Evolutionary conservation across 129 eudicot genomes (phyloP), one percentile per base, ranked within the genome.

Genomic region (Smallanthus sonchifolius): DNA sequence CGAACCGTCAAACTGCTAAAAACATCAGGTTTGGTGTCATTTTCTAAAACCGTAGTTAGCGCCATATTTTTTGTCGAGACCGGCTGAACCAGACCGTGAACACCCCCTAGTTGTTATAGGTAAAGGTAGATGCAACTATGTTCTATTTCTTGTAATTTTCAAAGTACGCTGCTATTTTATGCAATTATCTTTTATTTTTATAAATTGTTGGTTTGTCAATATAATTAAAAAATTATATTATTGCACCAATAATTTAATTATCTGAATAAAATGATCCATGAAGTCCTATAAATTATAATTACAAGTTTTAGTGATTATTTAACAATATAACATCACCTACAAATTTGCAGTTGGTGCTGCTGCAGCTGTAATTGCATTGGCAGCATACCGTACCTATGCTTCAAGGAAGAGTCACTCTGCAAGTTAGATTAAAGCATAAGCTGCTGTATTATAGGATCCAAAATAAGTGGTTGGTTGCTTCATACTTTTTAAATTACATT

Each of bases 301-400:
- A 24, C 42, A 14, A 64, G 48, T 4, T 67, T 67, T 44, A 37
- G 32, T 44, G 6, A 5, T 9, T 62, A 52, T 62, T 2, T 75
- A 30, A 28, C 30, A 4, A 10, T 16, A 28, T n/a, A 19, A 38
- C 16, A 39, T 75, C 54, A 43, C 19, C 60, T 2, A 30, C 17
- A 37, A 68, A 51, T 74, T 79, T 87, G 85, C 96, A 92, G 97
- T 92, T 55, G 92, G 91, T 63, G 87, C 93, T 65, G 97, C 96
- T 75, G 86, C 86, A 17, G 81, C 92, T 4, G 88, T 89, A 40
- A 77, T 92, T 72, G 93, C 86, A 51, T 75, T 92, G 81, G 93
- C 91, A 36, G 96, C 93, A 16, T 92, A 88, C 75, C 91, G 87
- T 60, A 79, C 85, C 30, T 92, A 86, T 76, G 86, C 96, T 77